These are phyloP conservation scores for Juncus effusus DNA, from an alignment of 176 grass and related monocot genomes.

Conservation along the genomic window DNA sequence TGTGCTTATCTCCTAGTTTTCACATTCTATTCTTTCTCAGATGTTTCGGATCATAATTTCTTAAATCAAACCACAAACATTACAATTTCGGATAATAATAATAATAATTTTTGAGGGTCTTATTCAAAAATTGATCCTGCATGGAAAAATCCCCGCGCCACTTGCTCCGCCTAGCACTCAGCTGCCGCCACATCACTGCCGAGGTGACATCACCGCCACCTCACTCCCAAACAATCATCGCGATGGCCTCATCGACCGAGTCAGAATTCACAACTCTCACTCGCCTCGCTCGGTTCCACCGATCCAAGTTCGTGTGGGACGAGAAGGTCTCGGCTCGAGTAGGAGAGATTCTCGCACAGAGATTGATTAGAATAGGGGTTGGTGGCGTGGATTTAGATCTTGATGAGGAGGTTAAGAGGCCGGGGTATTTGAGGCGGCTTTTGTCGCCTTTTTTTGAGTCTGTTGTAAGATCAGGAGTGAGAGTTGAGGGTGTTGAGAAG, in stretches of 20 bases:
- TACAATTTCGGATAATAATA: too few relatives aligned
- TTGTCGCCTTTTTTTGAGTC: constrained; percentile 36
- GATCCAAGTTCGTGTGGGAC: constrained; percentile 29
- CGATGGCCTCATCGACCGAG: constrained; percentile 50
- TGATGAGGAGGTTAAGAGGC: constrained; percentile 33
- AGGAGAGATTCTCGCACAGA: constrained; percentile 40
- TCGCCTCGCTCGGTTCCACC: constrained; percentile 24
- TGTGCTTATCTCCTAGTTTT: too few relatives aligned
- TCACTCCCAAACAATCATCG: constrained; percentile 26
- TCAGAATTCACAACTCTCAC: constrained; percentile 30
- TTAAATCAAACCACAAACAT: too few relatives aligned
- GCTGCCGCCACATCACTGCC: constrained; percentile 37
- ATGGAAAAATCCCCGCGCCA: constrained; percentile 30
- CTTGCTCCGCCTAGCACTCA: constrained; percentile 40
- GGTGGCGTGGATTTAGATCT: constrained; percentile 33
- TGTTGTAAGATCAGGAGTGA: constrained; percentile 29
- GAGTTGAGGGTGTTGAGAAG: constrained; percentile 36
- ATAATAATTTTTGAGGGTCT: too few relatives aligned
- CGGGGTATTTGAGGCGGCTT: constrained; percentile 29
- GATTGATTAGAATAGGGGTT: constrained; percentile 29
- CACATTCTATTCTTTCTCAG: too few relatives aligned
- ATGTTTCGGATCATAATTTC: too few relatives aligned
- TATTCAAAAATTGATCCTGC: too few relatives aligned
- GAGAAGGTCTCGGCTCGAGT: constrained; percentile 32
- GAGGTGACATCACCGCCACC: constrained; percentile 30